phyloP scores from a whole-genome alignment of 176 grass and related monocot genomes.

The Aegilops sharonensis region DNA sequence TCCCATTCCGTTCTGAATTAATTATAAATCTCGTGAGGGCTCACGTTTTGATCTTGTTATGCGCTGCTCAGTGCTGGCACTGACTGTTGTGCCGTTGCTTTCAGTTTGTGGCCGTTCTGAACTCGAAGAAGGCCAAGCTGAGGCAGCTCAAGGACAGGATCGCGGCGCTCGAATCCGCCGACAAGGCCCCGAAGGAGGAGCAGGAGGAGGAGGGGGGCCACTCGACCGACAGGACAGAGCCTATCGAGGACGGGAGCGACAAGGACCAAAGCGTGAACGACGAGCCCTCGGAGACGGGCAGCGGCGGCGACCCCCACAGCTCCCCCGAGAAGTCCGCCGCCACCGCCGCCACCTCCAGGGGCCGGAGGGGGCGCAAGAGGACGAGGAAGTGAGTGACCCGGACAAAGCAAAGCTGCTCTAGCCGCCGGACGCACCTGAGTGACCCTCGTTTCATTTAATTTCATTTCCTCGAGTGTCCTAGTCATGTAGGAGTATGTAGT shows the following conservation, averaged over 20 bases:
- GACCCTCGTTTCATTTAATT: no score
- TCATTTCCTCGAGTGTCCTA: not conserved
- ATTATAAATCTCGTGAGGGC: not conserved
- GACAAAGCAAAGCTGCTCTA: not conserved
- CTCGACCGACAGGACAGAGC: slow-evolving; percentile 60
- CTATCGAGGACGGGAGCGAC: slow-evolving; percentile 54
- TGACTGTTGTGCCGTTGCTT: slow-evolving; percentile 18
- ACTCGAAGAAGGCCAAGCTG: slow-evolving; percentile 92
- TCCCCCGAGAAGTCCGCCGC: slow-evolving; percentile 38
- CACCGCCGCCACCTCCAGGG: slow-evolving; percentile 37
- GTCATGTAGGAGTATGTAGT: not conserved
- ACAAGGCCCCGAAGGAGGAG: slow-evolving; percentile 49
- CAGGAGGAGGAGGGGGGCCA: slow-evolving; percentile 46
- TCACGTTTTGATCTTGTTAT: not conserved
- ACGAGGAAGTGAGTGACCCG: slow-evolving; percentile 17
- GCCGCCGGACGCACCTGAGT: slow-evolving; percentile 1
- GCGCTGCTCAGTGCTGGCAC: not conserved
- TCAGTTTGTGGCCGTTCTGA: slow-evolving; percentile 82
- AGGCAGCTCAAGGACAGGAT: slow-evolving; percentile 63
- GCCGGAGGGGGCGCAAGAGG: slow-evolving; percentile 34
- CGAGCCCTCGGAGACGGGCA: slow-evolving; percentile 40
- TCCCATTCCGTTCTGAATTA: not conserved
- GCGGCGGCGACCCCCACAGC: slow-evolving; percentile 25
- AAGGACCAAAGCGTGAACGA: slow-evolving; percentile 40
- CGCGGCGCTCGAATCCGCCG: slow-evolving; percentile 45